Evolutionary conservation across 768 basidiomycete genomes (phyloP).

Genomic region (Pleurotus giganteus): DNA sequence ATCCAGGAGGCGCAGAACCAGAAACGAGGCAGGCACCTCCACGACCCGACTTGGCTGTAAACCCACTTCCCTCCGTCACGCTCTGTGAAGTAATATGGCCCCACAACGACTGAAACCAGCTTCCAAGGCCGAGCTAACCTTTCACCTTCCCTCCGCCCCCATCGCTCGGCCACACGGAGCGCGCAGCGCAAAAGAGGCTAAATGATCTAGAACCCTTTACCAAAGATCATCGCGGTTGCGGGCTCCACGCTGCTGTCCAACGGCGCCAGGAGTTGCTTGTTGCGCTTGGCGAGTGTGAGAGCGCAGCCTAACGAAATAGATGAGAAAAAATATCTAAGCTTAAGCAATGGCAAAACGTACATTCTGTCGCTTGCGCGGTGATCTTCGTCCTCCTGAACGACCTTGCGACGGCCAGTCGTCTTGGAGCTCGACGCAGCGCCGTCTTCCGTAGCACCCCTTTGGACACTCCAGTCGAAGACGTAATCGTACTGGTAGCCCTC

Average conservation of each 20-base stretch:
- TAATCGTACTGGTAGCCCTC: conserved; percentile 99
- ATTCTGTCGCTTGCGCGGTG: conserved; percentile 80
- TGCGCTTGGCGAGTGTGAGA: conserved; percentile 85
- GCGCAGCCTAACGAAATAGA: conserved; percentile 59
- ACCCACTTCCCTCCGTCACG: conserved; percentile 12
- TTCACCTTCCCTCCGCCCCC: conserved; percentile 48
- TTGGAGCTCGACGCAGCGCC: conserved; percentile 61
- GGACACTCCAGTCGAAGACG: conserved; percentile 98
- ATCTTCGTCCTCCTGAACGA: conserved; percentile 83
- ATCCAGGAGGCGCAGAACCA: neutral
- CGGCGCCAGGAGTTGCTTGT: conserved; percentile 51
- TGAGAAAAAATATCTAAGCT: conserved; percentile 11
- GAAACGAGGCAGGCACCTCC: neutral
- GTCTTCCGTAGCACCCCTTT: conserved; percentile 71
- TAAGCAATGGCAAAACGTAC: conserved; percentile 44
- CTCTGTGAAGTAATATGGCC: neutral
- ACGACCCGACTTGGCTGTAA: neutral
- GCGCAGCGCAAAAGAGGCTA: conserved; percentile 31
- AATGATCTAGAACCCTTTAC: conserved; percentile 36
- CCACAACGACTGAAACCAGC: conserved; percentile 15
- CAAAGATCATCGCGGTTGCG: conserved; percentile 55
- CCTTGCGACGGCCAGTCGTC: conserved; percentile 67
- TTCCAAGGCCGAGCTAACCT: conserved; percentile 27
- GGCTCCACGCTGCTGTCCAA: conserved; percentile 42
- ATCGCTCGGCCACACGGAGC: conserved; percentile 45